Evolutionary conservation across 2,329 filamentous ascomycete genomes (phyloP), one percentile per base, ranked within the genome.

Genomic region (Penicillium olsonii): DNA sequence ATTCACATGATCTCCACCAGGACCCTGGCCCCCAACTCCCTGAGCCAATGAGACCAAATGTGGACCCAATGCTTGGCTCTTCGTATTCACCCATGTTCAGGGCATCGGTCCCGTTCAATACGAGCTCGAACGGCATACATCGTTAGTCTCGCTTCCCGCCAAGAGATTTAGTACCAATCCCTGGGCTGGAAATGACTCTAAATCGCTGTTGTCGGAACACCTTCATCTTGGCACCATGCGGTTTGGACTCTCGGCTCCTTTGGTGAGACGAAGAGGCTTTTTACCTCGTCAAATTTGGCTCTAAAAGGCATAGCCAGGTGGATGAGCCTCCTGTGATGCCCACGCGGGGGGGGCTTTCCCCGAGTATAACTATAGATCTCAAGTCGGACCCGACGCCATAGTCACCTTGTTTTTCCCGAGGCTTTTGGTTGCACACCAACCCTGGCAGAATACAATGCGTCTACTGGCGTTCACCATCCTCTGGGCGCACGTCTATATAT

Each of bases 41-140:
- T 26, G 9, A 10, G 18, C 45, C 45, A 45, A 45, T 14, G 41
- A 39, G 33, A 41, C 37, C 17, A 31, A 18, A 20, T 26, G 31
- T 11, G 4, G 37, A 24, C 12, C 11, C 14, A 35, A 22, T 29
- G 29, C 48, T 45, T 52, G 48, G 42, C 48, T 26, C 37, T 49
- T 54, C 45, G 53, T 55, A 55, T 55, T 52, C 39, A 39, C 31
- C 26, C 33, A 11, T 37, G 37, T 40, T 45, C 26, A 26, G 42
- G 35, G 39, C 45, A 46, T 46, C 8, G 26, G 15, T 37, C 24
- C n/a, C 31, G 18, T 39, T 10, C 15, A 43, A 54, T 49, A 54
- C 48, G 48, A 54, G 48, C 31, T 12, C 38, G 17, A 17, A 20
- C 5, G 33, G 6, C 38, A 27, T 15, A 45, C 37, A 39, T 20